Evolutionary conservation across 371 early-diverging fungal species (phyloP), one percentile per base, ranked within the genome.

Genomic region (Rhizopus sp.): DNA sequence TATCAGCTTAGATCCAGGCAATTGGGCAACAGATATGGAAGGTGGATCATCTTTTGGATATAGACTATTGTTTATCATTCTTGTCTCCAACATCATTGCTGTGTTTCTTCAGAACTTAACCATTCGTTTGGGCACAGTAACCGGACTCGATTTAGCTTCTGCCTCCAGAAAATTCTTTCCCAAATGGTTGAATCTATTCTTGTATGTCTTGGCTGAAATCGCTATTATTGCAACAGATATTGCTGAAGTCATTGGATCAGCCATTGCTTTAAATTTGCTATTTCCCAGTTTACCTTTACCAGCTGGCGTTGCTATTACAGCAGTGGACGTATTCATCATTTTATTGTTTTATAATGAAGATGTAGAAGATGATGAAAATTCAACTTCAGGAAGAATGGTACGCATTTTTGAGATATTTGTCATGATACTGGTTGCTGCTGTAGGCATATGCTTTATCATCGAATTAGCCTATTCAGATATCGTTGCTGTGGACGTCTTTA

Each of bases 201-300:
- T 92, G 46, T 89, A 90, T 63, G 65, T 90, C 5, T 58, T 92
- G 5, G 84, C 87, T 44, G 92, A 93, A 60, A 51, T 84, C 15
- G 92, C 91, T 23, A 91, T 92, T 45, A 83, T 92, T 49, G 88
- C 89, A 3, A 83, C 81, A 17, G 88, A 91, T 68, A 72, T 91
- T 33, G 92, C 93, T 12, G 91, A 93, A 67, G 92, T 91, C 47
- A 92, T 93, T 67, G 93, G 93, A 41, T 85, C 88, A 41, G 93
- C 92, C 0, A 87, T 93, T 55, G 92, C 90, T 0, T 64, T 93
- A 10, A 88, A 90, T 37, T 66, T 92, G n/a, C 71, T 93, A n/a
- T 88, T 90, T 62, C 73, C 73, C 1, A 70, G 68, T 6, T 50
- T 92, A 31, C 90, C 92, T 0, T 62, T 92, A 44, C 78, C 85